Base-by-base conservation (phyloP, 2,329 filamentous ascomycete genomes). In the Decorospora gaudefroyi region DNA sequence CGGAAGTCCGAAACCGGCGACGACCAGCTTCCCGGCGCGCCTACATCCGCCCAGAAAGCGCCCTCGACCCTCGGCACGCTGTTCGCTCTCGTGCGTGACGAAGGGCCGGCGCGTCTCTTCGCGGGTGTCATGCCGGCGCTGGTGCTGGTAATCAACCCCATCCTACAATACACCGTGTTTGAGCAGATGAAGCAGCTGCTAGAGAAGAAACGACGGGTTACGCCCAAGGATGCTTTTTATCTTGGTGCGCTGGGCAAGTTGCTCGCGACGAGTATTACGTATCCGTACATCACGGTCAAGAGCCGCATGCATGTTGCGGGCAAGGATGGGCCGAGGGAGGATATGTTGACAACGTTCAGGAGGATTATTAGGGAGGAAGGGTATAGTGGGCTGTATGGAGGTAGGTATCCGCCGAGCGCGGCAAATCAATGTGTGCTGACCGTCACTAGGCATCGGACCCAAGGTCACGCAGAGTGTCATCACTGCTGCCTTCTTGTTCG, bases 221-320 rank as follows among this genome's bases (percentile, higher is more conserved):
- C 89, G 0, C 90, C 92, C 1, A 86, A 83, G 42, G 83, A 95
- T 57, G 90, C 90, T 35, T 99, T 99, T 72, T 82, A 93, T 66
- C 79, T 99, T 2, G 93, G 93, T 51, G 93, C 93, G 1, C 68
- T 97, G 21, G 91, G 93, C 72, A 99, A 99, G 80, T 79, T 99
- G 53, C 85, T 96, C 50, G 93, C 93, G 16, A 99, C 93, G 2
- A 84, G 80, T 49, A 88, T 97, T 64, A 99, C 93, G 4, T 99
- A 99, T 72, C 93, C 93, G 8, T 99, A 99, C 70, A 97, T 99
- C 70, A 99, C 93, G 4, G 87, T 99, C 64, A 99, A 99, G 84
- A 95, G 90, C 73, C 84, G 90, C 69, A 96, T 96, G 84, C 93
- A 99, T 71, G 90, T 99, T 49, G 90, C 91, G 18, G 84, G 81